Base-by-base conservation (phyloP, 177 flowering plant species). In the Tripterygium wilfordii region DNA sequence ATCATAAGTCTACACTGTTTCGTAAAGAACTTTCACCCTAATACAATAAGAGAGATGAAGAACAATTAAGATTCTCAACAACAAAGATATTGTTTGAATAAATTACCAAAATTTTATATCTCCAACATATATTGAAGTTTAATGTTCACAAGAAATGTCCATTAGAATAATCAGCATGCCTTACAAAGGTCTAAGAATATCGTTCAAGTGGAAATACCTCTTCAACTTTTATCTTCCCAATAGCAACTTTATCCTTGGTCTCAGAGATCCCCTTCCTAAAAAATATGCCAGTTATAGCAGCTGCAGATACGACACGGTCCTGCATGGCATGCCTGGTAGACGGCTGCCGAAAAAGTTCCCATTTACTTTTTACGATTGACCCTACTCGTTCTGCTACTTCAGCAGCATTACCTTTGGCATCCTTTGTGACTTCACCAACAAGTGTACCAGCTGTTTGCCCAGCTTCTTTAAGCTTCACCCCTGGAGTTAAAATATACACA, bases 221-320 rank as follows among this genome's bases (percentile, higher is more conserved):
- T 66, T 85, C 97, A 50, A 85, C 89, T 67, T 84, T 90, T 4
- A 57, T 60, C 74, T 87, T 90, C 43, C 97, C 97, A 14, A 84
- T 77, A 40, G 54, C 54, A 53, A 87, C 94, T 58, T 83, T 90
- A 24, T 79, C 97, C 54, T 90, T 90, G 6, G 97, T 90, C 60
- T 75, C 97, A 0, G 85, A 63, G 27, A 90, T 52, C 8, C 97
- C 85, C 65, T 66, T 87, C 74, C 84, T 80, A 13, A 90, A 45
- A 19, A 90, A 61, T 28, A 70, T 63, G n/a, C 91, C 70, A 4
- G 91, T 90, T 8, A 85, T 74, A 50, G 96, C 88, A 53, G 96
- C 97, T 51, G 95, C 95, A 31, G 82, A 42, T 25, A 79, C 40
- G 42, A 90, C 48, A 14, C 80, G 78, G 42, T 90, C 97, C 63